Percentiles rank a stretch among this genome's conserved stretches.
Conservation (phyloP, 805 yeast genomes). For the Aciculoconidium aculeatum region DNA sequence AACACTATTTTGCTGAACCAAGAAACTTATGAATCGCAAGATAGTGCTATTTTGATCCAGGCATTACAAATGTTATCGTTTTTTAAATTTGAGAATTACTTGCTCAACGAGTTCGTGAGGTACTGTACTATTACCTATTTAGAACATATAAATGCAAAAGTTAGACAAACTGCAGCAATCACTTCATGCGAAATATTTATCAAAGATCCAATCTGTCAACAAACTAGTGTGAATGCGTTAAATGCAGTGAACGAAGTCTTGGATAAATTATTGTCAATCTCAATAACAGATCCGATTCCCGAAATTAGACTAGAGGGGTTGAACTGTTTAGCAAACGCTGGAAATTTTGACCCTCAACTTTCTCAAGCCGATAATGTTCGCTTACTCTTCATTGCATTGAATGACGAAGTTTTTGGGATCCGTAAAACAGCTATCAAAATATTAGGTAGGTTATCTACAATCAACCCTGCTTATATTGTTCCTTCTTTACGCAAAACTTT, state of each 20-base stretch:
- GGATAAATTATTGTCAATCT: conserved; percentile 70
- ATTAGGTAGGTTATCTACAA: conserved; percentile 76
- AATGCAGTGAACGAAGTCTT: conserved; percentile 81
- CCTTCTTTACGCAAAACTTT: conserved; percentile 86
- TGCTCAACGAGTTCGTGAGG: conserved; percentile 82
- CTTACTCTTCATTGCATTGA: conserved; percentile 77
- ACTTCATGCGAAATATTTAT: conserved; percentile 74
- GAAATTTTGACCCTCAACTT: conserved; percentile 80
- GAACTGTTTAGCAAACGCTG: conserved; percentile 52
- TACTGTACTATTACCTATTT: conserved; percentile 78
- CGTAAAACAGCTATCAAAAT: conserved; percentile 72
- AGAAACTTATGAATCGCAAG: conserved; percentile 29
- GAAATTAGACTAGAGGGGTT: conserved; percentile 82
- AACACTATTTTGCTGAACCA: conserved; percentile 26
- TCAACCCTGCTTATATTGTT: conserved; percentile 93
- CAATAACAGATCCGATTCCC: conserved; percentile 82
- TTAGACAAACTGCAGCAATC: conserved; percentile 77
- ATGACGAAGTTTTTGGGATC: conserved; percentile 84
- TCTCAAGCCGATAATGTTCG: conserved; percentile 92
- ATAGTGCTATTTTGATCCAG: conserved; percentile 55
- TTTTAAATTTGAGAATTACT: conserved; percentile 69
- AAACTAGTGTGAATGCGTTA: conserved; percentile 74
- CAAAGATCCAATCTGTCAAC: conserved; percentile 78
- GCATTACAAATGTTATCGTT: conserved; percentile 71
- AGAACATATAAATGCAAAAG: conserved; percentile 72